Percentiles rank a stretch among this genome's conserved stretches.
Evolutionary conservation across 1,284 basidiomycete genomes (phyloP).

Genomic region (Apiotrichum porosum): DNA sequence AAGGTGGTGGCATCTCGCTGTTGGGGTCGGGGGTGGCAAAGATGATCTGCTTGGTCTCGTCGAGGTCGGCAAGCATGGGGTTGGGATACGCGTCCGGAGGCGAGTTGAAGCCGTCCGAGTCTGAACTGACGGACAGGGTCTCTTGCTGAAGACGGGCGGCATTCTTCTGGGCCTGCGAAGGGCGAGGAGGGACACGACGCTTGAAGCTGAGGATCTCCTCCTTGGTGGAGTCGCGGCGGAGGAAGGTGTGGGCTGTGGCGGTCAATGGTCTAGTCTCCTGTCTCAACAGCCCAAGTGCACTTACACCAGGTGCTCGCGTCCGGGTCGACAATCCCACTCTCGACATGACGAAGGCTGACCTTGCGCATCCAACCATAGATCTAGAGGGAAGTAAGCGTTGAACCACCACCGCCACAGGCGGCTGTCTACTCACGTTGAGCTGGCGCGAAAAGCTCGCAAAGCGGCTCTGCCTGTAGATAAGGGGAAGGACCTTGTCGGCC

Average conservation of each 20-base stretch:
- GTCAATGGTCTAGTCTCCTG: not conserved
- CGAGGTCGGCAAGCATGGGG: constrained; percentile 18
- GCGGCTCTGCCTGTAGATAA: constrained; percentile 83
- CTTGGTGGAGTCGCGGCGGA: constrained; percentile 76
- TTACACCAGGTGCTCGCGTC: constrained; percentile 90
- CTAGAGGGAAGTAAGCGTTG: too few species aligned
- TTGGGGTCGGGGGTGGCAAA: not conserved
- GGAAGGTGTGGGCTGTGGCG: constrained; percentile 69
- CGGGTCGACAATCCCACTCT: constrained; percentile 83
- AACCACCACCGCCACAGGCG: too few species aligned
- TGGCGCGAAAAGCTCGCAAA: constrained; percentile 90
- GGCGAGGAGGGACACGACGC: constrained; percentile 81
- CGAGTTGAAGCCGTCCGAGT: constrained; percentile 21
- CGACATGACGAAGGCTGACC: constrained; percentile 74
- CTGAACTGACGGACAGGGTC: constrained; percentile 20
- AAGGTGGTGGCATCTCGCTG: not conserved
- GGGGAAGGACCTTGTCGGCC: constrained; percentile 78
- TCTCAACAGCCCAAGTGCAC: constrained; percentile 43
- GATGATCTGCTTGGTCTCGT: constrained; percentile 6
- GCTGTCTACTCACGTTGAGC: constrained; percentile 72
- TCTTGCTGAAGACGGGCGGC: constrained; percentile 9
- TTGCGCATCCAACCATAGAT: constrained; percentile 95
- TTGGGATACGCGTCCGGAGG: constrained; percentile 12
- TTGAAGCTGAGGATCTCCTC: constrained; percentile 86
- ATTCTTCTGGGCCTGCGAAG: constrained; percentile 69